These are phyloP conservation scores for Fusarium siculi DNA, from an alignment of 2,329 filamentous ascomycete species.

Conservation along the genomic window DNA sequence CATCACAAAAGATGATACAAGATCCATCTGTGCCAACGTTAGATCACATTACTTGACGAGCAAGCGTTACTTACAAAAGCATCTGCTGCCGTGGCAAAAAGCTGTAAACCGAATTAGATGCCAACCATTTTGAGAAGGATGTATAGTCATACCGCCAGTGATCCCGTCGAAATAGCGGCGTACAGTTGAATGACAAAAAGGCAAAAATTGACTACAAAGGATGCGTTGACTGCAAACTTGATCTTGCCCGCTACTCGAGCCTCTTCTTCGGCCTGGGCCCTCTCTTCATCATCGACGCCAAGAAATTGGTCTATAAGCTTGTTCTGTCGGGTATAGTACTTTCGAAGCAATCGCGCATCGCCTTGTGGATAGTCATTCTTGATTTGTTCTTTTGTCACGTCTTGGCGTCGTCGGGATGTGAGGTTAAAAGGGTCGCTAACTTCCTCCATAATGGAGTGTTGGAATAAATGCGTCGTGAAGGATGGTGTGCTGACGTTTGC, in stretches of 20 bases:
- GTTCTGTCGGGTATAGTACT: neutral
- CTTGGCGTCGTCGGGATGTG: neutral
- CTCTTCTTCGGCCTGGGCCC: neutral
- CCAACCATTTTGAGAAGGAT: too few relatives aligned
- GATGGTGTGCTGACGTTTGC: neutral
- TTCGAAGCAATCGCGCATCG: neutral
- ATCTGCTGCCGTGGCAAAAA: neutral
- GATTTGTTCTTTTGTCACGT: neutral
- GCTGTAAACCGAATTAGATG: neutral
- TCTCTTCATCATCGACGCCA: neutral
- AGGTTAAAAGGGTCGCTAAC: neutral
- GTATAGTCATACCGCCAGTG: neutral
- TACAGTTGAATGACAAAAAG: slow-evolving; percentile 1
- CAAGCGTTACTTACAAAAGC: neutral
- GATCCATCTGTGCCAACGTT: neutral
- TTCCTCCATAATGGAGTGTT: neutral
- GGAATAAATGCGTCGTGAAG: neutral
- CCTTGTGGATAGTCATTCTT: neutral
- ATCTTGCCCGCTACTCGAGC: neutral
- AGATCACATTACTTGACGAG: neutral
- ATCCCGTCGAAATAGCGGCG: neutral
- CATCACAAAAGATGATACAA: neutral
- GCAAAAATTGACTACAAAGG: slow-evolving; percentile 4
- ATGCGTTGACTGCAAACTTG: slow-evolving; percentile 7
- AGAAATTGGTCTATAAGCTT: neutral